phyloP scores from a whole-genome alignment of 2,329 filamentous ascomycete genomes.

The Diaporthe nobilis region DNA sequence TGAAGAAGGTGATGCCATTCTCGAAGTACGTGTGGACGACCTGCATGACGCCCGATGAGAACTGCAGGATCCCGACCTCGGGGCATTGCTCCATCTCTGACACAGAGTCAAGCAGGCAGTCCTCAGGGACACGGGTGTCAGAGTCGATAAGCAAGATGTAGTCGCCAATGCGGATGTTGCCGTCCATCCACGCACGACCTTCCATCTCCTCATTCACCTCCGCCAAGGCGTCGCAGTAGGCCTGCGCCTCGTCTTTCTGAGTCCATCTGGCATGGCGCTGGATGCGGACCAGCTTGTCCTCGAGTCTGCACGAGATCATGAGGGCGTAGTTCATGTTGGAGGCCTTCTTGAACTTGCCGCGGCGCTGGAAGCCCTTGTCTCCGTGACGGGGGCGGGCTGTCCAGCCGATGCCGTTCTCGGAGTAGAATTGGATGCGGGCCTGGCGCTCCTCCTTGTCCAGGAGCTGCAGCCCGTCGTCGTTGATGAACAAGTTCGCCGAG shows the following conservation, averaged over 20 bases:
- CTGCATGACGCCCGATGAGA: slow-evolving; percentile 84
- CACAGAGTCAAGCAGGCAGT: slow-evolving; percentile 84
- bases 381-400: slow-evolving; percentile 76
- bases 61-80: slow-evolving; percentile 84
- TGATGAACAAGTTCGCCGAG: slow-evolving; percentile 83
- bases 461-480: slow-evolving; percentile 81
- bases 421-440: slow-evolving; percentile 75
- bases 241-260: slow-evolving; percentile 76
- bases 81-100: slow-evolving; percentile 87
- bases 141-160: slow-evolving; percentile 86
- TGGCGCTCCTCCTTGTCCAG: slow-evolving; percentile 73
- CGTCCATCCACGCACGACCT: slow-evolving; percentile 83
- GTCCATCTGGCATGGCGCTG: slow-evolving; percentile 74
- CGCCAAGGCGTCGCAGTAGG: slow-evolving; percentile 76
- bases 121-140: slow-evolving; percentile 82
- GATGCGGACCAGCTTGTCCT: slow-evolving; percentile 74
- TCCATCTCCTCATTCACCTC: slow-evolving; percentile 75
- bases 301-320: slow-evolving; percentile 78
- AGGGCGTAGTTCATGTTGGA: slow-evolving; percentile 82
- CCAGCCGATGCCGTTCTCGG: slow-evolving; percentile 79
- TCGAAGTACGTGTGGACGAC: slow-evolving; percentile 82
- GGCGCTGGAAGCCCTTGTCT: slow-evolving; percentile 72
- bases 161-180: slow-evolving; percentile 88
- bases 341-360: slow-evolving; percentile 79
- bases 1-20: slow-evolving; percentile 79